phyloP scores from a whole-genome alignment of 2,329 filamentous ascomycete genomes.

The Colletotrichum caudatum region DNA sequence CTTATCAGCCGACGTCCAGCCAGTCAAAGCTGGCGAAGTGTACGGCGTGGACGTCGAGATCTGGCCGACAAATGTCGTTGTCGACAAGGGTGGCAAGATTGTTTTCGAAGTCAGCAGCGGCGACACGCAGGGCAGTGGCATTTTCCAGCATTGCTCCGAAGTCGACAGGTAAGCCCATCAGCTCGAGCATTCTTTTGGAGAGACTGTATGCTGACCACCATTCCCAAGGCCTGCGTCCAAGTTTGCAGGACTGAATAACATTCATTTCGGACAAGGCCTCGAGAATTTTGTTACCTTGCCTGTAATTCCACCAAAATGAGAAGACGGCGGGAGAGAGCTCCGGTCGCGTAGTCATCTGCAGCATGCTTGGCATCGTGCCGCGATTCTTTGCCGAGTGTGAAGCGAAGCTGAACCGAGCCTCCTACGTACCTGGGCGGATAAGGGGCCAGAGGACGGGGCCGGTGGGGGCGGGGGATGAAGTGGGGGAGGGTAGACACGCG shows the following conservation, averaged over 20 bases:
- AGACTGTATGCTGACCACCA: conserved; percentile 55
- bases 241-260: conserved; percentile 61
- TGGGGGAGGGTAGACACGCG: not conserved
- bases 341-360: too few species aligned
- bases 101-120: conserved; percentile 67
- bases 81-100: conserved; percentile 60
- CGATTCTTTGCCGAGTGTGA: not conserved
- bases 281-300: conserved; percentile 66
- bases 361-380: not conserved
- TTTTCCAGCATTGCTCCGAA: conserved; percentile 65
- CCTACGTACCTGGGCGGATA: not conserved
- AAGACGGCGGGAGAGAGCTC: not conserved
- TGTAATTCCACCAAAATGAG: conserved; percentile 56
- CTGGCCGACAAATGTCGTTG: conserved; percentile 73
- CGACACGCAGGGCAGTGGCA: conserved; percentile 70
- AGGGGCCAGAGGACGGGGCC: conserved; percentile 17
- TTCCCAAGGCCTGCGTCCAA: conserved; percentile 57
- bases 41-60: conserved; percentile 73
- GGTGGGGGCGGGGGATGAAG: conserved; percentile 26
- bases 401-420: conserved; percentile 10
- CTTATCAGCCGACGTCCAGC: conserved; percentile 64
- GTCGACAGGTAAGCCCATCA: conserved; percentile 60
- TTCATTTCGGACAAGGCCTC: conserved; percentile 63
- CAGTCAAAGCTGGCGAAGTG: conserved; percentile 65
- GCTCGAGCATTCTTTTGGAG: conserved; percentile 43